Conservation (phyloP, 352 stramenopile genomes). For the Phytophthora colocasiae region DNA sequence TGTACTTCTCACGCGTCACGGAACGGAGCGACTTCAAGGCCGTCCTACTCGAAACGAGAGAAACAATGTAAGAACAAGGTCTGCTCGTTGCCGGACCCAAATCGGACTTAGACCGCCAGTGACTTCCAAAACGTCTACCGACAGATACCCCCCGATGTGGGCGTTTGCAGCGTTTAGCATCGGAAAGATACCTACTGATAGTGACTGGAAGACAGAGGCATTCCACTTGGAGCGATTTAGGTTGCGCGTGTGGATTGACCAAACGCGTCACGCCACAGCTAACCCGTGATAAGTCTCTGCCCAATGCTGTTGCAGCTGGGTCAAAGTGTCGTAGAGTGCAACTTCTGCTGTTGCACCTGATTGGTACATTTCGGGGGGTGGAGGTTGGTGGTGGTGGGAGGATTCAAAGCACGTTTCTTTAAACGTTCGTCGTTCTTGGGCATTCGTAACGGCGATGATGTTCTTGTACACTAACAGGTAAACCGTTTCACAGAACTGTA, state of each 20-base stretch:
- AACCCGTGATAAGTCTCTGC: not conserved
- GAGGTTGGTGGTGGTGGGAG: too few relatives aligned
- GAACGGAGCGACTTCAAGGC: too few relatives aligned
- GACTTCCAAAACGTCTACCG: slow-evolving; percentile 1
- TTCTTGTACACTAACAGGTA: slow-evolving; percentile 22
- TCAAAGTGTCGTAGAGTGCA: not conserved
- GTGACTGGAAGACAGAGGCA: not conserved
- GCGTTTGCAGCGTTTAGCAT: not conserved
- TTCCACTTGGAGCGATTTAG: slow-evolving; percentile 13
- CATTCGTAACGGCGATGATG: slow-evolving; percentile 4
- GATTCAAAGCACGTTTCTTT: not conserved
- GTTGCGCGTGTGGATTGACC: slow-evolving; percentile 15
- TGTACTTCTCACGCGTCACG: too few relatives aligned
- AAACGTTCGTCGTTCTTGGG: not conserved
- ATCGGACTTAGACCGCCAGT: not conserved
- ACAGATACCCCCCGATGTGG: not conserved
- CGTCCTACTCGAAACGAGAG: too few relatives aligned
- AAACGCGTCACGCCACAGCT: slow-evolving; percentile 19
- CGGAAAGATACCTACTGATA: not conserved
- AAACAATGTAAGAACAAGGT: too few relatives aligned
- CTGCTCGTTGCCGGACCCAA: too few relatives aligned
- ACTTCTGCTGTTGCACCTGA: not conserved
- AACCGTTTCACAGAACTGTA: slow-evolving; percentile 13
- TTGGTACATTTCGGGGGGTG: not conserved
- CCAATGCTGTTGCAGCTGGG: slow-evolving; percentile 3